Evolutionary conservation across 2,329 filamentous ascomycete genomes (phyloP), one percentile per base, ranked within the genome.

Genomic region (Kalmusia sp.): DNA sequence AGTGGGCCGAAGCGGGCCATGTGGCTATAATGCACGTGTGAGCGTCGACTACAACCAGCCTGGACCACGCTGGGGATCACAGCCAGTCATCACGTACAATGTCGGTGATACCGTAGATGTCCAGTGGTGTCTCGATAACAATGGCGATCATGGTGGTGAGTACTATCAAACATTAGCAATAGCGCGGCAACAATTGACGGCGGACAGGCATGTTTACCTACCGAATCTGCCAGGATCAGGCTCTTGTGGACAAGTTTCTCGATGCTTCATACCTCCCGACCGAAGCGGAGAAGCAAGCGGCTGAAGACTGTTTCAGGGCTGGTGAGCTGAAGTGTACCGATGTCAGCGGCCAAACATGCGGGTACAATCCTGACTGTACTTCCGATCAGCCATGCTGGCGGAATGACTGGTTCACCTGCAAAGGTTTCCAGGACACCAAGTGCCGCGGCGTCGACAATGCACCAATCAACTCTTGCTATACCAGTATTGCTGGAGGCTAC

Each of bases 391-490:
- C 61, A 12, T 71, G 69, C 58, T 72, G 63, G 61, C 63, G 68
- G 24, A 72, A 72, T 14, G 69, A 71, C 49, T 72, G 69, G 69
- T 72, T 72, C 40, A 69, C 69, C 2, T 72, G 69, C 58, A 64
- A 65, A 43, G 68, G 59, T 3, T 72, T 72, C 54, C 49, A 68
- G 14, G 66, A 65, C 8, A 51, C 55, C 0, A 70, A 64, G 41
- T 72, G 69, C 49, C 61, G 52, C 14, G 63, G 69, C 19, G 63
- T 72, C 2, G 69, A 72, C 45, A 69, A 70, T 33, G 65, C 69
- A 19, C 56, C 67, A 1, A 24, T 70, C 3, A 70, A 69, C 54
- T 70, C 66, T 3, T 72, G 67, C 59, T 72, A 69, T 51, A 70
- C 69, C 7, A 62, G 57, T 28, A 72, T 72, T 33, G 69, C 69